Evolutionary conservation across 495 filamentous ascomycete genomes (phyloP), one percentile per base, ranked within the genome.

Genomic region (Margaritispora aquatica): DNA sequence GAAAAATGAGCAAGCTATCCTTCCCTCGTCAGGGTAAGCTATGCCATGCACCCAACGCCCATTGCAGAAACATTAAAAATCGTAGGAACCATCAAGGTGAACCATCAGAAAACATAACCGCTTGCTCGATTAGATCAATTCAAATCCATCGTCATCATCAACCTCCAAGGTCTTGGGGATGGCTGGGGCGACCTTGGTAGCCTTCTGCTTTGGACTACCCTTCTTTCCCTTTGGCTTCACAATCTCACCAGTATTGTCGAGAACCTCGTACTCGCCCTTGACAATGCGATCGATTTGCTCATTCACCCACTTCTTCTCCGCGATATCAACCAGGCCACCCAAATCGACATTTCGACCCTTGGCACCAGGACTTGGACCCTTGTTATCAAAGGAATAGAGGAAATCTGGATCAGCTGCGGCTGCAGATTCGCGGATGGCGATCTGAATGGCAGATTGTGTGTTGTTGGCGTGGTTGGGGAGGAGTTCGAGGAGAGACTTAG

Each of bases 251-350:
- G 59, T 46, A n/a, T 46, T 54, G 52, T 68, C 66, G 21, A 68
- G 24, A 11, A 68, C 63, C 51, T 68, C 66, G 31, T 66, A 68
- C 47, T 68, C 66, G 4, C 57, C 63, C 22, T 60, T 61, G 3
- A 68, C 61, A 46, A 68, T 65, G 24, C 53, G 49, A 24, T 68
- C 66, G 1, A 61, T 68, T 48, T 63, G 59, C 54, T 64, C 56
- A 29, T 20, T 52, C 8, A 44, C 44, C 57, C 58, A 66, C 50
- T 61, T 65, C 60, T 62, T 26, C 58, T 68, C 66, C 15, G 66
- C 66, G 20, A 61, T 47, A 22, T 68, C 66, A 10, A 68, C 56
- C 29, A 68, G 27, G 17, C 60, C 54, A 2, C 57, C 63, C 8
- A 68, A 52, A 41, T 52, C 63, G 19, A 64, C 61, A 2, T 24